Evolutionary conservation across 2,329 filamentous ascomycete species (phyloP).

Genomic region (Colletotrichum theobromicola): DNA sequence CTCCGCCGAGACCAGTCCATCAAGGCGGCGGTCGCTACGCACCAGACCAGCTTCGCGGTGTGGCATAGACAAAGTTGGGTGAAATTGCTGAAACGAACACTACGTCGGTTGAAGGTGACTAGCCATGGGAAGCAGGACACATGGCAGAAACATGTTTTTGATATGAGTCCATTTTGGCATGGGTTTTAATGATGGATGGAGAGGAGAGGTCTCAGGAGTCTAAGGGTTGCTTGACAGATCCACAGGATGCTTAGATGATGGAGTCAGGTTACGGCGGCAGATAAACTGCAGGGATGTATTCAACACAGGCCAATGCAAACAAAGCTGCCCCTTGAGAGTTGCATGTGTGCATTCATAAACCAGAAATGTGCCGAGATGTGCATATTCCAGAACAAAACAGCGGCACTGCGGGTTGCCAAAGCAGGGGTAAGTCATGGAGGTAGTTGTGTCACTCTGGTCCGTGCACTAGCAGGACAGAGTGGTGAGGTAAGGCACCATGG

Average conservation of each 20-base stretch:
- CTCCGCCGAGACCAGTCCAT: slow-evolving; percentile 15
- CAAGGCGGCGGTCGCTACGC: slow-evolving; percentile 17
- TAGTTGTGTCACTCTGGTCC: slow-evolving; percentile 6
- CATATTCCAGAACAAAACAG: neutral
- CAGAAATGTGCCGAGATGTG: slow-evolving; percentile 12
- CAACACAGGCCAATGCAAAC: neutral
- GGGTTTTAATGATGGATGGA: neutral
- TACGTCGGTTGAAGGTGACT: neutral
- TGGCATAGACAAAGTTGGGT: neutral
- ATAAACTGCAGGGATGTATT: neutral
- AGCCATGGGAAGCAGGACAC: neutral
- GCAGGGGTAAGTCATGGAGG: slow-evolving; percentile 18
- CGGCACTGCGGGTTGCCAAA: slow-evolving; percentile 4
- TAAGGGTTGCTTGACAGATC: neutral
- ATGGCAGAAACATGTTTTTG: neutral
- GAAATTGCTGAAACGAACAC: neutral
- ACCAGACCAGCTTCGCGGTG: neutral
- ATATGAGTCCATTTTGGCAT: neutral
- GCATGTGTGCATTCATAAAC: neutral
- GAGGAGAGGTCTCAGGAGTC: neutral
- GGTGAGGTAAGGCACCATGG: neutral
- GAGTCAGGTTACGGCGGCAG: neutral
- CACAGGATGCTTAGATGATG: neutral
- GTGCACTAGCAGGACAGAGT: neutral
- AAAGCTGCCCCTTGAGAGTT: neutral